Conservation (phyloP, 2,329 filamentous ascomycete species). For the Sclerotinia glacialis region DNA sequence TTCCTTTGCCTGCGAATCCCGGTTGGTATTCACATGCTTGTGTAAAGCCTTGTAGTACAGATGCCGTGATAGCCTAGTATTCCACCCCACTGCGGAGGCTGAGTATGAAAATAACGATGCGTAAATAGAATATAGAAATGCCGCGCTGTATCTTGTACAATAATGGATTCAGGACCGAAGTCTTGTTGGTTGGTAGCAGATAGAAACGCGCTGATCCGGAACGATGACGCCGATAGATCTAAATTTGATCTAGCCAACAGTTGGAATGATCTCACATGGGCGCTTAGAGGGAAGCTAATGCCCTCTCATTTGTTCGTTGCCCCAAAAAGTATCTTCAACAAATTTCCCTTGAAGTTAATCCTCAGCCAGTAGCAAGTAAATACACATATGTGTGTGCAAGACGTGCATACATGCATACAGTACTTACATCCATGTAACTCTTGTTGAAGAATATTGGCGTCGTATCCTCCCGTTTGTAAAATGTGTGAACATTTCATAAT, state of each 20-base stretch:
- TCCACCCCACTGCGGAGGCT: neutral
- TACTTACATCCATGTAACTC: neutral
- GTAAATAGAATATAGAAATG: neutral
- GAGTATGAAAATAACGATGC: neutral
- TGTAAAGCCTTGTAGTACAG: neutral
- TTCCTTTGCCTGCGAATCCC: neutral
- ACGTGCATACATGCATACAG: neutral
- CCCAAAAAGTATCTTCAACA: neutral
- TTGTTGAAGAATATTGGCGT: neutral
- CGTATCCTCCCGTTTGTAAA: neutral
- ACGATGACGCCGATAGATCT: neutral
- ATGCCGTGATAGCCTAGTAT: neutral
- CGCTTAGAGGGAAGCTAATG: neutral
- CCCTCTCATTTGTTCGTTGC: constrained; percentile 1
- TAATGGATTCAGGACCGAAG: neutral
- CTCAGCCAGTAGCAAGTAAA: constrained; percentile 2
- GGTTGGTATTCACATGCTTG: neutral
- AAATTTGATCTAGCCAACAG: neutral
- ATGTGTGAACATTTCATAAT: neutral
- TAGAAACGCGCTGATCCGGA: constrained; percentile 2
- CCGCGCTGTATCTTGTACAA: neutral
- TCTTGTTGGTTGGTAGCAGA: neutral
- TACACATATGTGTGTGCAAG: neutral
- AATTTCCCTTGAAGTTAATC: neutral
- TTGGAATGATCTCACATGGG: neutral